Percentiles rank a stretch among this genome's conserved stretches.
Evolutionary conservation across 345 rosid species (phyloP).

Genomic region (Gossypium longicalyx): DNA sequence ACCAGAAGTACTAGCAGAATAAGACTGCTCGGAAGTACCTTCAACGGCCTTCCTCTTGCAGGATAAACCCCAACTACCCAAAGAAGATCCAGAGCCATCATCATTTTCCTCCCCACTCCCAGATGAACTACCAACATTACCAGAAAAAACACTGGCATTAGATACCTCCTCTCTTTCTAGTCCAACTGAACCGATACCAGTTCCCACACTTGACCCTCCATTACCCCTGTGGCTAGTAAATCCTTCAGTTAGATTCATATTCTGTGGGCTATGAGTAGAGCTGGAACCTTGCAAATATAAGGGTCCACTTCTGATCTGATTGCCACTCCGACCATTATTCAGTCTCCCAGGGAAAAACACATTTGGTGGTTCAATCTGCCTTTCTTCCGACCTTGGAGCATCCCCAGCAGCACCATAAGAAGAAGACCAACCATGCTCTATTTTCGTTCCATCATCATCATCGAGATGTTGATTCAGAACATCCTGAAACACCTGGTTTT

Average conservation of each 20-base stretch:
- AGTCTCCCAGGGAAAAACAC: constrained; percentile 32
- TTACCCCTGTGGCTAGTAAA: constrained; percentile 34
- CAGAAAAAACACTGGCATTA: constrained; percentile 26
- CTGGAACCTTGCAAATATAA: constrained; percentile 47
- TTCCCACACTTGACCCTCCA: constrained; percentile 31
- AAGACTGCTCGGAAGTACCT: constrained; percentile 61
- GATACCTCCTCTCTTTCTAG: constrained; percentile 29
- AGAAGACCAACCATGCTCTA: constrained; percentile 46
- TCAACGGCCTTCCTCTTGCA: constrained; percentile 90
- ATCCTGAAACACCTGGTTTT: constrained; percentile 31
- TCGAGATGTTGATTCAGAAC: constrained; percentile 6
- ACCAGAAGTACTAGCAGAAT: constrained; percentile 48
- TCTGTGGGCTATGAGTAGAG: constrained; percentile 36
- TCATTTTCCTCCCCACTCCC: constrained; percentile 53
- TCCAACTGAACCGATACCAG: constrained; percentile 25
- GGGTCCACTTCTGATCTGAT: constrained; percentile 42
- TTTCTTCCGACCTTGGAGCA: constrained; percentile 50
- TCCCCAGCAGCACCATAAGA: constrained; percentile 26
- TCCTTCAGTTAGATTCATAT: constrained; percentile 32
- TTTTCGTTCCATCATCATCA: constrained; percentile 36
- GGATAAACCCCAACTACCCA: constrained; percentile 68
- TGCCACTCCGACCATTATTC: constrained; percentile 27
- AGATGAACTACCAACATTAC: constrained; percentile 46
- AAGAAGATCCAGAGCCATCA: constrained; percentile 51
- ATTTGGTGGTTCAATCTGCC: constrained; percentile 36